A percentile compares a stretch with the other conserved stretches of the same genome.
Conservation (phyloP, 805 yeast species). For the Spathaspora passalidarum region DNA sequence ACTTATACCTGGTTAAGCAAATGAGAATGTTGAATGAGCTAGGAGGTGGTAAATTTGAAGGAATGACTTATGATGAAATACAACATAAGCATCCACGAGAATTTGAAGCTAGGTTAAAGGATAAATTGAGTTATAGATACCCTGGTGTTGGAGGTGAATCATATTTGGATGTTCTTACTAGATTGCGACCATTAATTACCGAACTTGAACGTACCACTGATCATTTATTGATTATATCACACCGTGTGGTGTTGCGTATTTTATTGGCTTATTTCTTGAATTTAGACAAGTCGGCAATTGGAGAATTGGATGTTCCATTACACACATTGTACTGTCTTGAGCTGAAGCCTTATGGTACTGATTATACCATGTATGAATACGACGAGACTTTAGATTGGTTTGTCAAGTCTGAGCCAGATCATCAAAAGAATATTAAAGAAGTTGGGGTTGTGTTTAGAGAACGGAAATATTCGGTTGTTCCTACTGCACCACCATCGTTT, state of each 20-base stretch:
- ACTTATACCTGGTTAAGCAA: constrained; percentile 71
- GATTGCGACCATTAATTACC: constrained; percentile 84
- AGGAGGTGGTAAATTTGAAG: constrained; percentile 91
- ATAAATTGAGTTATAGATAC: constrained; percentile 82
- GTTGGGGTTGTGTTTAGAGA: constrained; percentile 69
- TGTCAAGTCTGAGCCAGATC: constrained; percentile 57
- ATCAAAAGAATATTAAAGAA: constrained; percentile 60
- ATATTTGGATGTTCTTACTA: constrained; percentile 86
- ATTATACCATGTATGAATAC: constrained; percentile 86
- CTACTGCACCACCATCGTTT: constrained; percentile 61
- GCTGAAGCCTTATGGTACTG: constrained; percentile 93
- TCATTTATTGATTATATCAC: constrained; percentile 79
- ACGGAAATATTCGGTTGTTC: constrained; percentile 69
- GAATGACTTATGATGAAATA: constrained; percentile 88
- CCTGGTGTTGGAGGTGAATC: constrained; percentile 99
- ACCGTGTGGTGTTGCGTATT: constrained; percentile 87
- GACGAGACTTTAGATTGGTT: constrained; percentile 79
- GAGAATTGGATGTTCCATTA: constrained; percentile 88
- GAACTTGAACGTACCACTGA: constrained; percentile 91
- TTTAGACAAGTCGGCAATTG: constrained; percentile 72
- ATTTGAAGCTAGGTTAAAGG: constrained; percentile 67
- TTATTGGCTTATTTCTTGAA: constrained; percentile 87
- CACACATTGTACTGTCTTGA: constrained; percentile 89
- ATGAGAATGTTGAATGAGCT: constrained; percentile 92
- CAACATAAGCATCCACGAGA: constrained; percentile 71